Evolutionary conservation across 2,329 filamentous ascomycete genomes (phyloP), one percentile per base, ranked within the genome.

Genomic region (Trichophyton simii): DNA sequence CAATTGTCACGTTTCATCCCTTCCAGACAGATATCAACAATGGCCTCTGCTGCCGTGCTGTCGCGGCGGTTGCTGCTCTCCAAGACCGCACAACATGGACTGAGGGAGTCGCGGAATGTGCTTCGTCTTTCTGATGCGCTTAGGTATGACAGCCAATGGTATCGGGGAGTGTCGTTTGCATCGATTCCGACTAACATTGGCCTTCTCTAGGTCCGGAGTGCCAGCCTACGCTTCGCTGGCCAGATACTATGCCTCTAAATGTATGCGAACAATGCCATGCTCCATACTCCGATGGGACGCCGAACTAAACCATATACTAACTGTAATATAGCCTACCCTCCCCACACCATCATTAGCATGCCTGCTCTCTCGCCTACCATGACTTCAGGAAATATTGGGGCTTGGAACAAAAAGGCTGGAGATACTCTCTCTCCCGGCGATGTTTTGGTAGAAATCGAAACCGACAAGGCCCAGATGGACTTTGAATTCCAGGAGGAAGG

Each of bases 401-500:
- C 86, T 66, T 99, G 94, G 94, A 90, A 97, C 81, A 99, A 97
- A 84, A 95, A 96, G 81, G 82, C 86, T 67, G 94, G 94, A 73
- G 94, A 99, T 76, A 72, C 80, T 65, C 86, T 99, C 75, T 80
- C 84, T 62, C 91, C 95, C 59, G 94, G 94, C 74, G 94, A 99
- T 75, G 94, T 99, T 55, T 80, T 99, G 68, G 91, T 96, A 68
- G 91, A 96, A 82, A 96, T 97, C 71, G 94, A 99, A 83, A 99
- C 94, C 70, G 94, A 99, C 79, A 99, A 99, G 83, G 94, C 94
- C 66, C 94, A 97, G 81, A 99, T 99, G 94, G 94, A 99, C 81
- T 97, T 99, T 75, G 94, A 99, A 78, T 97, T 95, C 79, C 94
- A 99, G 78, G 94, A 99, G 72, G 94, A 97, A 75, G 94, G 92